Evolutionary conservation across 169 alveolate species (phyloP), one percentile per base, ranked within the genome.

Genomic region (Fabrea salina): DNA sequence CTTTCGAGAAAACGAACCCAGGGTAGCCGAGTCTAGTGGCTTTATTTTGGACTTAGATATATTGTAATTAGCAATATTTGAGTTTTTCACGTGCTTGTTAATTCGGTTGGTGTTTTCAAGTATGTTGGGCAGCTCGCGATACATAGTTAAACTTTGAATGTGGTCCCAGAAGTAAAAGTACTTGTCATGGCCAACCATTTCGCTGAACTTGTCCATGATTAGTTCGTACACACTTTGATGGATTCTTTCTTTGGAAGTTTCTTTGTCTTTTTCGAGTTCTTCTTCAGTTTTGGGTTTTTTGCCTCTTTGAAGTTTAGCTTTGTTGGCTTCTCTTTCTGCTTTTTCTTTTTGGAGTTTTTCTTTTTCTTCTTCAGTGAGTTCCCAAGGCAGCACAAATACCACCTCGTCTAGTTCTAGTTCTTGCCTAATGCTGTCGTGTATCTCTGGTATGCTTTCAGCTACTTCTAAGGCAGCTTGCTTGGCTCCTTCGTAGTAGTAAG

Each of bases 231-330:
- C 25, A 0, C 53, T 75, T n/a, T 50, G 64, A 4, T 25, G 4
- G 37, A 82, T 19, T 27, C 57, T 50, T 5, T 37, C 67, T 30
- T 59, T 72, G 25, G 68, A 58, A 16, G 85, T 83, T 27, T 82
- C 85, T 19, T 13, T 30, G 16, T 82, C 89, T 61, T 68, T 49
- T 8, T 19, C 43, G 22, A 82, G 84, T 19, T 86, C 92, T 22
- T 86, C 89, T 43, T 82, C 92, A 51, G 87, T 79, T 82, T 86
- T 47, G 83, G 84, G 76, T 82, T 82, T 64, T 81, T 86, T 59
- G 72, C 84, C 37, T 47, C 59, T 68, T 72, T 64, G 85, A 71
- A 82, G 25, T 57, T 41, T 87, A 82, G 85, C 49, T 77, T 87
- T 22, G 56, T 81, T 50, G 72, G 72, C 13, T 74, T 54, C 32